These are phyloP conservation scores for Macrophomina tecta DNA, from an alignment of 2,329 filamentous ascomycete species.

Conservation along the genomic window DNA sequence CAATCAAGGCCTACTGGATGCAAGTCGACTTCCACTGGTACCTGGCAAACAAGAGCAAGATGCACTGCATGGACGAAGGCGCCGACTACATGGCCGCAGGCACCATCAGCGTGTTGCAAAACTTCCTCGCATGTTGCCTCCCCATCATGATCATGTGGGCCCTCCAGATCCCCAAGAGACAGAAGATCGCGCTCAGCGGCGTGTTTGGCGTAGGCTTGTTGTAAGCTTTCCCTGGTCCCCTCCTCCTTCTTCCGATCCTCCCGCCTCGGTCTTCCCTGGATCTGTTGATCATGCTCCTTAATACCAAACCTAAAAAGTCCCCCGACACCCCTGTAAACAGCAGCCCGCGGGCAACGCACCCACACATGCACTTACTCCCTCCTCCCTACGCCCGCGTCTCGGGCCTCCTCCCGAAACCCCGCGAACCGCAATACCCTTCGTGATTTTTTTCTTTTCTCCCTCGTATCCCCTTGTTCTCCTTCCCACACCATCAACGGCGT, in stretches of 20 bases:
- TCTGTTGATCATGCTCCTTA: no score
- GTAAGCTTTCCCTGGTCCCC: slow-evolving; percentile 33
- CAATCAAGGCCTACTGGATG: slow-evolving; percentile 49
- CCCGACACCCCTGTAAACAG: no score
- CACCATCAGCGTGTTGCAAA: slow-evolving; percentile 46
- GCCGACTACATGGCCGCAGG: slow-evolving; percentile 46
- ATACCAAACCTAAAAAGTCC: no score
- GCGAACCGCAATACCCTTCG: no score
- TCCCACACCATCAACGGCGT: no score
- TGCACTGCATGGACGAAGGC: slow-evolving; percentile 45
- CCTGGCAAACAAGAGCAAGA: slow-evolving; percentile 2
- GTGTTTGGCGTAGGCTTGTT: slow-evolving; percentile 53
- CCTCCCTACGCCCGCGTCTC: no score
- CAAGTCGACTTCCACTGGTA: slow-evolving; percentile 38
- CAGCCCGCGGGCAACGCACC: no score
- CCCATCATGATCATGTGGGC: slow-evolving; percentile 53
- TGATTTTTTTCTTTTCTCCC: not conserved
- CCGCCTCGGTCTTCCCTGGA: not conserved
- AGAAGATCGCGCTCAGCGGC: slow-evolving; percentile 53
- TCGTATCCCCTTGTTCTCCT: no score
- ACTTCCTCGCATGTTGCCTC: slow-evolving; percentile 49
- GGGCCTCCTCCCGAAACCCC: no score
- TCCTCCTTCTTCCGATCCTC: not conserved
- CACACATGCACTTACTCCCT: no score
- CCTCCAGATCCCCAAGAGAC: slow-evolving; percentile 49